Evolutionary conservation across 2,329 filamentous ascomycete genomes (phyloP).

Genomic region (Aspergillus jensenii): DNA sequence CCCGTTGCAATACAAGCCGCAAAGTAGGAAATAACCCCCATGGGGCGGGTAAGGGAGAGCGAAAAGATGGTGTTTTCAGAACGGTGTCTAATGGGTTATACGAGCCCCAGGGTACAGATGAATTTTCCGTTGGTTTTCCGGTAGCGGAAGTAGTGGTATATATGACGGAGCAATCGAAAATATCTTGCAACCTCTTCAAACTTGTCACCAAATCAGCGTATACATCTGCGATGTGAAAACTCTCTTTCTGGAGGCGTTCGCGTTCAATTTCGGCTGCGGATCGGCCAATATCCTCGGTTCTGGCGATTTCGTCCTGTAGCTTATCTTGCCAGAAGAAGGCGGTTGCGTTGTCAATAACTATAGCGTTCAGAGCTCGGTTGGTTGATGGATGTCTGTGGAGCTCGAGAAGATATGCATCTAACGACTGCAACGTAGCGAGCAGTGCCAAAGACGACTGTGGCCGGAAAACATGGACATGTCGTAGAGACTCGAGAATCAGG

Average conservation of each 20-base stretch:
- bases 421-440: slow-evolving; percentile 47
- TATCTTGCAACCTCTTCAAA: slow-evolving; percentile 36
- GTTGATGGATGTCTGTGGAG: slow-evolving; percentile 46
- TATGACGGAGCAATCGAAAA: slow-evolving; percentile 40
- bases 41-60: slow-evolving; percentile 35
- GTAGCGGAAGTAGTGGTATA: slow-evolving; percentile 36
- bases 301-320: slow-evolving; percentile 44
- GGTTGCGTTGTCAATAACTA: slow-evolving; percentile 57
- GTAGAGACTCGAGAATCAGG: slow-evolving; percentile 43
- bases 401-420: slow-evolving; percentile 54
- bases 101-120: slow-evolving; percentile 22
- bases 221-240: slow-evolving; percentile 32
- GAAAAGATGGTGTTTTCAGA: slow-evolving; percentile 28
- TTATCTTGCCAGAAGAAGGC: slow-evolving; percentile 57
- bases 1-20: slow-evolving; percentile 37
- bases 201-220: slow-evolving; percentile 30
- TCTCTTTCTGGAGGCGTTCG: slow-evolving; percentile 25
- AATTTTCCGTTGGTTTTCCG: slow-evolving; percentile 16
- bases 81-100: slow-evolving; percentile 10
- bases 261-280: slow-evolving; percentile 27
- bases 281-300: slow-evolving; percentile 38
- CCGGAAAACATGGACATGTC: slow-evolving; percentile 60
- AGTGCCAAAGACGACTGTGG: slow-evolving; percentile 53
- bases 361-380: slow-evolving; percentile 47
- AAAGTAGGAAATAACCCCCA: slow-evolving; percentile 41